phyloP scores from a whole-genome alignment of 768 basidiomycete species.

The Fomitopsis serialis region DNA sequence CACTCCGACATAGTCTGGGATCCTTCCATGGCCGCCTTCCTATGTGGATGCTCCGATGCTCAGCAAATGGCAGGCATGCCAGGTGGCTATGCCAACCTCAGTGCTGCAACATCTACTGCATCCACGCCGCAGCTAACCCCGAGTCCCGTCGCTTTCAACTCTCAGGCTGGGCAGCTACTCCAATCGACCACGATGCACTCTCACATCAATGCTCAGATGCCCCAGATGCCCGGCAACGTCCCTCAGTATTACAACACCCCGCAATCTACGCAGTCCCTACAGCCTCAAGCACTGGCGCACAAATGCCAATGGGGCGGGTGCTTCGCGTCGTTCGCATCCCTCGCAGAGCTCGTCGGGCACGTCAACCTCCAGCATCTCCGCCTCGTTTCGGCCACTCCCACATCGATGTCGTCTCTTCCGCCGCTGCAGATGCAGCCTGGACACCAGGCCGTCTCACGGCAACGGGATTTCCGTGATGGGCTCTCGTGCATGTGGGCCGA shows the following conservation, averaged over 20 bases:
- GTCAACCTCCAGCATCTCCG: constrained; percentile 64
- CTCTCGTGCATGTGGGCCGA: constrained; percentile 74
- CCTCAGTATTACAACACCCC: neutral
- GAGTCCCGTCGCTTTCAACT: constrained; percentile 17
- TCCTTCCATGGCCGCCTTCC: neutral
- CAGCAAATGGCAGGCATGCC: constrained; percentile 27
- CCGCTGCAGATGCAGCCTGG: constrained; percentile 8
- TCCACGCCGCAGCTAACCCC: constrained; percentile 20
- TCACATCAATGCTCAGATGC: neutral
- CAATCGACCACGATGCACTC: constrained; percentile 7
- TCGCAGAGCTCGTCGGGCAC: constrained; percentile 60
- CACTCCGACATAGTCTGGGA: constrained; percentile 27
- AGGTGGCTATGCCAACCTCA: too few relatives aligned
- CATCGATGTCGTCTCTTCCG: constrained; percentile 7
- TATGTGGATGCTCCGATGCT: constrained; percentile 9
- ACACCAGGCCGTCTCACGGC: neutral
- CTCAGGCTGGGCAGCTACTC: constrained; percentile 18
- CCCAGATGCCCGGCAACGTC: neutral
- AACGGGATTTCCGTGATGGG: constrained; percentile 4
- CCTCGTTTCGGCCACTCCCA: constrained; percentile 10
- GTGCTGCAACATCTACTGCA: constrained; percentile 15
- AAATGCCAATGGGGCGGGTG: constrained; percentile 48
- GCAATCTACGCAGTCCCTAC: constrained; percentile 3
- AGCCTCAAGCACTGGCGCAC: neutral
- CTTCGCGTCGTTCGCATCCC: constrained; percentile 40